Conservation (phyloP, 345 rosid species). For the Balakata baccata region DNA sequence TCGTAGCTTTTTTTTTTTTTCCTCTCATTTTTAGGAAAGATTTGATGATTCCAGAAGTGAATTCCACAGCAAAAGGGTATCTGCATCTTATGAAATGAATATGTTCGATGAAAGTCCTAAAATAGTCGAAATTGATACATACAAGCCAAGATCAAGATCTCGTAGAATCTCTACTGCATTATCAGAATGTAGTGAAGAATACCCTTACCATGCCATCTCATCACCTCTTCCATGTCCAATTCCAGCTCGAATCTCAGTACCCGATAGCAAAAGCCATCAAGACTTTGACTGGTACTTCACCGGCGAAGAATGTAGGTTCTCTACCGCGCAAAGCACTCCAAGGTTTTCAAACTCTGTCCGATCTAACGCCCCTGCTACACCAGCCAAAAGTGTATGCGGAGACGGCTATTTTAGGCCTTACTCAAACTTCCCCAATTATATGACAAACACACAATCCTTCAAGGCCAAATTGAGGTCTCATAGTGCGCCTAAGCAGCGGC, state of each 20-base stretch:
- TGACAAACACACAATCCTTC: slow-evolving; percentile 82
- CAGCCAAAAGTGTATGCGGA: slow-evolving; percentile 63
- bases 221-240: slow-evolving; percentile 29
- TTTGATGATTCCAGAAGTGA: slow-evolving; percentile 28
- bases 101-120: slow-evolving; percentile 23
- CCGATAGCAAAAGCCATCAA: slow-evolving; percentile 10
- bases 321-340: slow-evolving; percentile 33
- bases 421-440: slow-evolving; percentile 60
- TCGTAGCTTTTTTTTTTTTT: too few relatives aligned
- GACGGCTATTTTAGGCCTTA: slow-evolving; percentile 49
- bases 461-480: slow-evolving; percentile 73
- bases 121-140: slow-evolving; percentile 31
- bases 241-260: slow-evolving; percentile 25
- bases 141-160: slow-evolving; percentile 24
- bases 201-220: slow-evolving; percentile 19
- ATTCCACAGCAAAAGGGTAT: slow-evolving; percentile 27
- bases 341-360: slow-evolving; percentile 17
- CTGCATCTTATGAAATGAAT: slow-evolving; percentile 21
- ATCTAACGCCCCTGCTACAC: slow-evolving; percentile 45
- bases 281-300: slow-evolving; percentile 27
- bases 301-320: slow-evolving; percentile 22
- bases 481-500: slow-evolving; percentile 92
- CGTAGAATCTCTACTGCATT: slow-evolving; percentile 19
- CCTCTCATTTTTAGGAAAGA: slow-evolving; percentile 20
- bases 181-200: slow-evolving; percentile 28